phyloP scores from a whole-genome alignment of 2,329 filamentous ascomycete genomes.

The Zopfia rhizophila region DNA sequence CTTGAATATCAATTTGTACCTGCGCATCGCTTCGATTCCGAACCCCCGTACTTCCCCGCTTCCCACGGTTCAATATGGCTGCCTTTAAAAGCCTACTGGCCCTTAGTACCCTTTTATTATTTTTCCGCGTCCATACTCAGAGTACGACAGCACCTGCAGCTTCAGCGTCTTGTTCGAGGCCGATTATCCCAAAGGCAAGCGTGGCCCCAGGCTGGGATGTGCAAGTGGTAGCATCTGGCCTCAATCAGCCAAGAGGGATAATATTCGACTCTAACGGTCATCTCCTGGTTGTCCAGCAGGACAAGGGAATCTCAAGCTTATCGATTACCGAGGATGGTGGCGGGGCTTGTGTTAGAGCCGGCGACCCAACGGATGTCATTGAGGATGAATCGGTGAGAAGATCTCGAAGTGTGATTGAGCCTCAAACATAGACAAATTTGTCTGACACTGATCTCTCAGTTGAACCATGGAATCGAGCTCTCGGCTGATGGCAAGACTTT shows the following conservation, averaged over 20 bases:
- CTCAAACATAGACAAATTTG: not conserved
- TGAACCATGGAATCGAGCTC: conserved; percentile 64
- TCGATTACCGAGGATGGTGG: conserved; percentile 41
- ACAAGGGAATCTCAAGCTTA: conserved; percentile 51
- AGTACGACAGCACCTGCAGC: conserved; percentile 16
- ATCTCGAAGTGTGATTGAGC: not conserved
- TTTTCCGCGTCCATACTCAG: conserved; percentile 12
- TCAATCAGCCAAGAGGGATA: conserved; percentile 59
- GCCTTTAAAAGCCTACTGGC: conserved; percentile 38
- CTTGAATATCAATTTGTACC: conserved; percentile 13
- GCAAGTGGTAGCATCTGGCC: conserved; percentile 58
- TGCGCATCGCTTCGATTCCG: conserved; percentile 14
- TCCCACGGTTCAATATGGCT: conserved; percentile 11
- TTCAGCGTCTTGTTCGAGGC: conserved; percentile 46
- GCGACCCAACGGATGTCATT: conserved; percentile 34
- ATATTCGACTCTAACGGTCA: conserved; percentile 59
- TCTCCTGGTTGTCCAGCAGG: conserved; percentile 61
- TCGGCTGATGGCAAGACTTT: conserved; percentile 61
- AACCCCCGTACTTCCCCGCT: conserved; percentile 6
- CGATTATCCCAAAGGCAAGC: conserved; percentile 52
- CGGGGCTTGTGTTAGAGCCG: conserved; percentile 42
- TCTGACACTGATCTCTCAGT: conserved; percentile 29
- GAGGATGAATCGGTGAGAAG: conserved; percentile 41
- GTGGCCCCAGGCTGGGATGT: conserved; percentile 55
- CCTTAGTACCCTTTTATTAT: conserved; percentile 18